These are phyloP conservation scores for Whalleya microplaca DNA, from an alignment of 2,329 filamentous ascomycete genomes.

Conservation along the genomic window DNA sequence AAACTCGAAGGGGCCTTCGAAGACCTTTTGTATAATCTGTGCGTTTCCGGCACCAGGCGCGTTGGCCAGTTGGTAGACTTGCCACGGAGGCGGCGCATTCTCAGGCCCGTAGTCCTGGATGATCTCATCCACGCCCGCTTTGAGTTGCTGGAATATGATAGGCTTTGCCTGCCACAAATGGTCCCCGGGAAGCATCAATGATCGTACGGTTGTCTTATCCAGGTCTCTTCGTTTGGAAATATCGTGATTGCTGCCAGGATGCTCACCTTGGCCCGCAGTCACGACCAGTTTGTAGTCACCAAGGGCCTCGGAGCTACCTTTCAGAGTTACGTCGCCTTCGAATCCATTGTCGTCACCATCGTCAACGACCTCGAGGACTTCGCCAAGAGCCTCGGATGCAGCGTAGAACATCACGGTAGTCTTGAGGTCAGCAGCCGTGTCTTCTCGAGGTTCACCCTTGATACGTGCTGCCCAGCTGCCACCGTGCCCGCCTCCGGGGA, in stretches of 20 bases:
- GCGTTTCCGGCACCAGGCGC: constrained; percentile 73
- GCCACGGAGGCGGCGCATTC: constrained; percentile 78
- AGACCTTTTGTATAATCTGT: constrained; percentile 89
- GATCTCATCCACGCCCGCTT: constrained; percentile 53
- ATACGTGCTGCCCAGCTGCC: constrained; percentile 92
- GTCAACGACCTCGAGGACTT: constrained; percentile 61
- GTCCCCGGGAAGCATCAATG: constrained; percentile 67
- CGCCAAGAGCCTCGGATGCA: constrained; percentile 75
- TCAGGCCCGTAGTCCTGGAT: constrained; percentile 56
- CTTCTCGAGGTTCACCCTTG: constrained; percentile 76
- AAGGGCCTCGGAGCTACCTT: constrained; percentile 71
- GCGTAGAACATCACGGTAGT: constrained; percentile 84
- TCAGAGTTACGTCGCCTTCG: constrained; percentile 66
- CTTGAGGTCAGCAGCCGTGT: constrained; percentile 68
- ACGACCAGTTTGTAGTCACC: constrained; percentile 81
- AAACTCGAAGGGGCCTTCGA: constrained; percentile 88
- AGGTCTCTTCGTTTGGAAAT: constrained; percentile 71
- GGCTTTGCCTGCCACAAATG: constrained; percentile 84
- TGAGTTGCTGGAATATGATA: constrained; percentile 58
- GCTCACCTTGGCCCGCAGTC: constrained; percentile 68
- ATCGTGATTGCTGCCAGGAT: constrained; percentile 67
- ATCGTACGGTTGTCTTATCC: constrained; percentile 76
- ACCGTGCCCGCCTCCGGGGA: constrained; percentile 81
- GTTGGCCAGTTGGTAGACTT: constrained; percentile 80
- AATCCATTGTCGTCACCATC: constrained; percentile 53